Conservation (phyloP, 495 filamentous ascomycete species). For the Chaetomium fimeti region DNA sequence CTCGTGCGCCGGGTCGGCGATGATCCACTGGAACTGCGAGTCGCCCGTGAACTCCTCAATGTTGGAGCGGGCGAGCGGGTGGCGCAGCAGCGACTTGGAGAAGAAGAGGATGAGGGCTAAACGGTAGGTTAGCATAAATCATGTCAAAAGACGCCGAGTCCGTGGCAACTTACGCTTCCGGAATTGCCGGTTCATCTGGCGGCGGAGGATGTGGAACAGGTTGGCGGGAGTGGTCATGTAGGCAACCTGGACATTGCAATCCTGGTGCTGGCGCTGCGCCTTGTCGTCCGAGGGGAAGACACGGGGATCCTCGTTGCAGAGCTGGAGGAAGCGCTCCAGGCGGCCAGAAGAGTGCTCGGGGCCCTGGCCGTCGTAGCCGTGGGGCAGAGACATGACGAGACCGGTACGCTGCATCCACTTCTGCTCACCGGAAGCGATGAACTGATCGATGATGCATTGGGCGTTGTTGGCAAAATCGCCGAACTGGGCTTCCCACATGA, state of each 20-base stretch:
- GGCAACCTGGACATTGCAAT: slow-evolving; percentile 98
- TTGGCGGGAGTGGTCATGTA: slow-evolving; percentile 93
- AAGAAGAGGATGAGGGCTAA: slow-evolving; percentile 93
- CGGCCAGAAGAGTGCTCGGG: slow-evolving; percentile 97
- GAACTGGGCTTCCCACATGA: slow-evolving; percentile 99
- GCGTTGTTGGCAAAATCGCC: slow-evolving; percentile 99
- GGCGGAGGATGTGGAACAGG: slow-evolving; percentile 90
- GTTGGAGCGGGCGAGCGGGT: slow-evolving; percentile 82
- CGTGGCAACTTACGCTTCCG: slow-evolving; percentile 76
- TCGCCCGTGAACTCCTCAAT: slow-evolving; percentile 88
- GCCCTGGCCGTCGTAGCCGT: slow-evolving; percentile 97
- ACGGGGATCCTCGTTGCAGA: slow-evolving; percentile 96
- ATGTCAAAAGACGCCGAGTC: background rate
- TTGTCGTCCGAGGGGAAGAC: slow-evolving; percentile 83
- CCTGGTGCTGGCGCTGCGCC: slow-evolving; percentile 95
- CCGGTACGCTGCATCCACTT: slow-evolving; percentile 99
- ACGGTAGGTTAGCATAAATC: slow-evolving; percentile 39
- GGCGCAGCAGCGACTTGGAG: slow-evolving; percentile 89
- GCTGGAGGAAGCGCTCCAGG: slow-evolving; percentile 95
- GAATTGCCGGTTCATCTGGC: slow-evolving; percentile 99
- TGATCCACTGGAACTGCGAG: slow-evolving; percentile 94
- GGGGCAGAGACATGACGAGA: slow-evolving; percentile 88
- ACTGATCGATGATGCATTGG: slow-evolving; percentile 98
- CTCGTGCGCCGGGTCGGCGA: slow-evolving; percentile 79
- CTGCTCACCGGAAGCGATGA: slow-evolving; percentile 92